These are phyloP conservation scores for Sextonia rubra DNA, from an alignment of 164 flowering plant genomes.

Conservation along the genomic window DNA sequence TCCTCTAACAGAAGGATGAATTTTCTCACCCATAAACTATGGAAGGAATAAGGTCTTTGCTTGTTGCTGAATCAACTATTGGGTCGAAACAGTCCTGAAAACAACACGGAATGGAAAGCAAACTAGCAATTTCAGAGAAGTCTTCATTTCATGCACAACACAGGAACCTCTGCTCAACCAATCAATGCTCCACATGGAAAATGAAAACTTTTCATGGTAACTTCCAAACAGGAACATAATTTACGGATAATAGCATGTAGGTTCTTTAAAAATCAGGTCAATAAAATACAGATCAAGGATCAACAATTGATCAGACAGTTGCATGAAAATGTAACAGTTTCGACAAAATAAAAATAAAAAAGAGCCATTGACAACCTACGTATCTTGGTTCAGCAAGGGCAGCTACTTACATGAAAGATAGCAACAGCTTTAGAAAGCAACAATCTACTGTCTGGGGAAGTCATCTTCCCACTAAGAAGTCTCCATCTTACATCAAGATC, in stretches of 20 bases:
- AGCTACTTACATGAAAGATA: conserved; percentile 66
- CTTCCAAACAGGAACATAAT: no score
- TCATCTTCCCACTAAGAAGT: conserved; percentile 52
- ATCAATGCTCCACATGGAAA: no score
- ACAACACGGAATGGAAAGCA: not conserved
- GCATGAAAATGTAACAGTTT: not conserved
- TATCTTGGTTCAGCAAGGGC: not conserved
- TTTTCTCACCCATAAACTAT: conserved; percentile 83
- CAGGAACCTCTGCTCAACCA: no score
- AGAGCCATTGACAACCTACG: not conserved
- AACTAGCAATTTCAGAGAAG: not conserved
- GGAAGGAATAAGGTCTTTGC: conserved; percentile 68
- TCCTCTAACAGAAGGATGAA: not conserved
- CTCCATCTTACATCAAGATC: conserved; percentile 72
- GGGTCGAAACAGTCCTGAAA: conserved; percentile 66
- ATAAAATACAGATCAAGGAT: no score
- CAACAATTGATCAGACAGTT: not conserved
- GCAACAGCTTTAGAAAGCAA: conserved; percentile 62
- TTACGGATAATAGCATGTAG: no score
- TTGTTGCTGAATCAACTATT: conserved; percentile 45
- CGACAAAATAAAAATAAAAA: no score
- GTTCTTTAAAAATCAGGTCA: no score
- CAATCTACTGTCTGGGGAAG: conserved; percentile 36
- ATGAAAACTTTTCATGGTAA: no score
- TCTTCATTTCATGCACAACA: no score